Evolutionary conservation across 2,329 filamentous ascomycete species (phyloP).

Genomic region (Macrophomina phaseolina): DNA sequence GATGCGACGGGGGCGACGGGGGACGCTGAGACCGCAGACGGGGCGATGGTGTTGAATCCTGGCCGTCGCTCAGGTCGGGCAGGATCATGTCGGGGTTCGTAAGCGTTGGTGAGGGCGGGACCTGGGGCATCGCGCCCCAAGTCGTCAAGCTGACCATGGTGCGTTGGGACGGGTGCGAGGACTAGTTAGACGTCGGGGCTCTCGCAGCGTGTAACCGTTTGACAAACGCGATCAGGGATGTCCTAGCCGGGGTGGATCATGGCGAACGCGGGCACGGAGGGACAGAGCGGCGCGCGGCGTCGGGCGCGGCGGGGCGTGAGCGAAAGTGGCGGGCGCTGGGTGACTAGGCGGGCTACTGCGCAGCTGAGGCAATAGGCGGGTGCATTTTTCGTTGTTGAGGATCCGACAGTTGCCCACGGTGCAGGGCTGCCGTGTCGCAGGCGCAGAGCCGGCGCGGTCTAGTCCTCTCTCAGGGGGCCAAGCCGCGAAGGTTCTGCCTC

Average conservation of each 20-base stretch:
- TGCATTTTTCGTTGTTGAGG: slow-evolving; percentile 26
- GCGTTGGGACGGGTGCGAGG: not conserved
- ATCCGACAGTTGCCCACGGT: slow-evolving; percentile 18
- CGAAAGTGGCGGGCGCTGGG: not conserved
- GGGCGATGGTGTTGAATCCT: slow-evolving; percentile 51
- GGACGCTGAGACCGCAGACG: slow-evolving; percentile 58
- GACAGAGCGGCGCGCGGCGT: not conserved
- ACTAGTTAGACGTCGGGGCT: not conserved
- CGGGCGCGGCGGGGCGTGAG: not conserved
- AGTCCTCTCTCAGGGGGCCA: slow-evolving; percentile 19
- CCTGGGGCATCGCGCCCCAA: slow-evolving; percentile 25
- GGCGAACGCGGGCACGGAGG: slow-evolving; percentile 9
- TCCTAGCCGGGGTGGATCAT: slow-evolving; percentile 24
- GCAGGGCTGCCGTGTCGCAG: not conserved
- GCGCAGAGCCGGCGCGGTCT: slow-evolving; percentile 4
- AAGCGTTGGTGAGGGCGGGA: slow-evolving; percentile 77
- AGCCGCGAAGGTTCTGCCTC: not conserved
- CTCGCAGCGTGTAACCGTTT: slow-evolving; percentile 22
- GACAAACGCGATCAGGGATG: slow-evolving; percentile 25
- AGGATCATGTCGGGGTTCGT: slow-evolving; percentile 96
- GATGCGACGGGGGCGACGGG: slow-evolving; percentile 45
- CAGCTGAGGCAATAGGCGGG: slow-evolving; percentile 1
- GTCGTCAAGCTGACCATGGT: slow-evolving; percentile 24
- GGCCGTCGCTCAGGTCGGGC: slow-evolving; percentile 58
- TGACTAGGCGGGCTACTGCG: slow-evolving; percentile 11